phyloP scores from a whole-genome alignment of 306 rosid genomes.

The Cicer bijugum region DNA sequence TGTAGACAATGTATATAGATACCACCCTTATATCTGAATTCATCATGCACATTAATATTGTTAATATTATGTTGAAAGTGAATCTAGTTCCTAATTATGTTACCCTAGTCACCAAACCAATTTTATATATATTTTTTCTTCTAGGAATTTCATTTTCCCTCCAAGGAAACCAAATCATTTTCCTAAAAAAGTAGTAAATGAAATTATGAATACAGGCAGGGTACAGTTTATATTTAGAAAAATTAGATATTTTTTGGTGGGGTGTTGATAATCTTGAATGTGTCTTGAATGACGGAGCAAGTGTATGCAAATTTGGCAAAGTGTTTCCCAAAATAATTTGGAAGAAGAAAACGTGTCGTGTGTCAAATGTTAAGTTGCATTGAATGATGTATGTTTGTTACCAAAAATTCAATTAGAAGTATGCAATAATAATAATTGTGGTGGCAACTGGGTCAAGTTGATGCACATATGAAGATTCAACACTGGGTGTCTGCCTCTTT shows the following conservation, averaged over 20 bases:
- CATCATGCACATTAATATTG: conserved; percentile 1
- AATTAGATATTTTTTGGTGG: background rate
- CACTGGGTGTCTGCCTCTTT: conserved; percentile 1
- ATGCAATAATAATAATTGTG: conserved; percentile 26
- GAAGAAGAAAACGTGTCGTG: conserved; percentile 13
- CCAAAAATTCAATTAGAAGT: background rate
- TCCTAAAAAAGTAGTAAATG: background rate
- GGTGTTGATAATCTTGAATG: background rate
- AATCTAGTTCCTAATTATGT: too few species aligned
- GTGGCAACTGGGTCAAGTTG: conserved; percentile 32
- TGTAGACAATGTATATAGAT: conserved; percentile 44
- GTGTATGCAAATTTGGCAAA: conserved; percentile 18
- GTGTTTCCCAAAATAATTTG: background rate
- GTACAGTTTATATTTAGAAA: conserved; percentile 4
- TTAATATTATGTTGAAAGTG: too few species aligned
- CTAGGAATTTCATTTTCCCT: conserved; percentile 23
- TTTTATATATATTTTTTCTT: background rate
- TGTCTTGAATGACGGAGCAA: background rate
- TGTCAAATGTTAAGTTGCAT: conserved; percentile 4
- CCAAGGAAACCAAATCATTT: conserved; percentile 14
- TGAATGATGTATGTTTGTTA: background rate
- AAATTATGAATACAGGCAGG: conserved; percentile 25
- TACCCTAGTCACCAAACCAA: too few species aligned
- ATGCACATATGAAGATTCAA: conserved; percentile 38
- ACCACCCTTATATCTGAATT: conserved; percentile 38